Base-by-base conservation (phyloP, 805 yeast species). In the Phaffomyces antillensis region DNA sequence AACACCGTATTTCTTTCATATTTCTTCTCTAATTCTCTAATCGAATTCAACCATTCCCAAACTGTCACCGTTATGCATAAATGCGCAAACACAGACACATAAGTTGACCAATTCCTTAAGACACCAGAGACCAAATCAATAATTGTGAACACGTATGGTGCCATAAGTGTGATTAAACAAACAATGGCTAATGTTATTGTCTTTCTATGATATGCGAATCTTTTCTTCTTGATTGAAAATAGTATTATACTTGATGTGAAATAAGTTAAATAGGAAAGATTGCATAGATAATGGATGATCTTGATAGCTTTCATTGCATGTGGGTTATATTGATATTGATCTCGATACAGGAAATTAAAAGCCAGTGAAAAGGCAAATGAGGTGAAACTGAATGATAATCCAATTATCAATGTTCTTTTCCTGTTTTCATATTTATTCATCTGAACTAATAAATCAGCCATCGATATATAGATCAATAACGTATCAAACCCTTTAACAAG, bases 1-100 rank as follows among this genome's bases (percentile, higher is more conserved):
- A 83, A 68, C 10, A 83, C 76, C 0, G 83, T 83, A 50, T 66
- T 65, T 40, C 72, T 64, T 49, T 82, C 87, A 26, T 66, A 59
- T 30, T 70, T 61, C 48, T 71, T 67, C 49, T 78, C 82, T 37
- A 75, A 56, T 16, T 67, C 55, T 49, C 75, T 72, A 36, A 80
- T 77, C 37, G 77, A 72, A 53, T 68, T 75, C 10, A 79, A 60
- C 83, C 87, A 79, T 61, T 82, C 87, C 83, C 86, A 81, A 1
- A 79, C 68, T 23, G 77, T 66, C 1, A 81, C 75, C 16, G 73
- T 63, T 5, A 78, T 61, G 32, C 77, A 67, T 15, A 79, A 67
- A 40, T 75, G 74, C 7, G 77, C 54, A 36, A 79, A 68, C 4
- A 74, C 66, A 12, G 71, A 54, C 5, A 75, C 63, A 28, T 68